Percentiles rank a stretch among this genome's conserved stretches.
phyloP scores from a whole-genome alignment of 2,329 filamentous ascomycete species.

The Clarireedia monteithiana region DNA sequence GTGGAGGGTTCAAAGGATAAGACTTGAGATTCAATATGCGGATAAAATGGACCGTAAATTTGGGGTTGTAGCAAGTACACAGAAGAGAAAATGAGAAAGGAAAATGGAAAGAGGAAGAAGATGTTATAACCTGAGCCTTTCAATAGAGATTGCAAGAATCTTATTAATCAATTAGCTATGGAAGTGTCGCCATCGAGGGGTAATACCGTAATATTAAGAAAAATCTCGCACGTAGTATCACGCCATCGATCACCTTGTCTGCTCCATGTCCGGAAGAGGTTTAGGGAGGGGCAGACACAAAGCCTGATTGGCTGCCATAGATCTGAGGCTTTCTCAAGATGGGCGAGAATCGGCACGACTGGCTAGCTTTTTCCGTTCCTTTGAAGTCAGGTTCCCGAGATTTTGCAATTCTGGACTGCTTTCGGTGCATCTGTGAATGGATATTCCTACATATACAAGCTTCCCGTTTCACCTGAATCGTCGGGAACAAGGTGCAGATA shows the following conservation, averaged over 20 bases:
- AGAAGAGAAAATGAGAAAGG: not conserved
- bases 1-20: not conserved
- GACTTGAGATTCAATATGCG: not conserved
- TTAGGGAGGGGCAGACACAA: slow-evolving; percentile 3
- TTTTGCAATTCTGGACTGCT: no score
- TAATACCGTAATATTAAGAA: not conserved
- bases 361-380: no score
- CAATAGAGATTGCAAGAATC: not conserved
- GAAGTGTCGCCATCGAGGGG: slow-evolving; percentile 4
- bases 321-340: not conserved
- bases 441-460: no score
- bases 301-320: not conserved
- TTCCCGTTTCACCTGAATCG: no score
- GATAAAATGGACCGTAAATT: not conserved
- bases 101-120: not conserved
- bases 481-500: not conserved
- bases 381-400: no score
- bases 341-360: no score
- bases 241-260: not conserved
- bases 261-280: not conserved
- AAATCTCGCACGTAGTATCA: slow-evolving; percentile 5
- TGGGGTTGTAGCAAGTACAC: not conserved
- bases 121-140: not conserved
- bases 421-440: no score
- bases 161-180: slow-evolving; percentile 3